A percentile compares a stretch with the other conserved stretches of the same genome.
Conservation (phyloP, 495 filamentous ascomycete genomes). For the Cudoniella acicularis region DNA sequence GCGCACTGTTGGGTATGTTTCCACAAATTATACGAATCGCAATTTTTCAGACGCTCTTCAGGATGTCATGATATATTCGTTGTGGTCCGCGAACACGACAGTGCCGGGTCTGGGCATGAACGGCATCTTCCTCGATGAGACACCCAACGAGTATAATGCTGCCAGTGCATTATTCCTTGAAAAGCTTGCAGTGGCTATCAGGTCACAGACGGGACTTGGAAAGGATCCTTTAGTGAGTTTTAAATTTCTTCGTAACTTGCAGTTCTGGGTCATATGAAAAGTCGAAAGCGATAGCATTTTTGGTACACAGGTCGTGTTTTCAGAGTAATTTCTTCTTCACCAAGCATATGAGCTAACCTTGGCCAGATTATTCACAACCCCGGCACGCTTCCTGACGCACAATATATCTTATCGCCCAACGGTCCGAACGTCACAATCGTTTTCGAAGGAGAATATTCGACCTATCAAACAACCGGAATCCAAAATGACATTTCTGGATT, state of each 20-base stretch:
- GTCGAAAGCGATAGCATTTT: background rate
- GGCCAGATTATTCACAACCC: conserved; percentile 51
- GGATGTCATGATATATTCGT: conserved; percentile 47
- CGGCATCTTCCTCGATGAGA: conserved; percentile 39
- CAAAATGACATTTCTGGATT: conserved; percentile 34
- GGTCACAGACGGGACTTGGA: conserved; percentile 32
- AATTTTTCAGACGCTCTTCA: conserved; percentile 34
- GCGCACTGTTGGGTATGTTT: conserved; percentile 51
- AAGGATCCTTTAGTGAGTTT: conserved; percentile 38
- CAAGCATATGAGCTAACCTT: no score
- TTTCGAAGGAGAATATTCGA: conserved; percentile 42
- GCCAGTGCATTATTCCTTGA: conserved; percentile 35
- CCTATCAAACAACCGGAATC: conserved; percentile 35
- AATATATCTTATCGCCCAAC: conserved; percentile 28
- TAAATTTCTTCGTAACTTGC: conserved; percentile 6
- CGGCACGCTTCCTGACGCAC: conserved; percentile 42
- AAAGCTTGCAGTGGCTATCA: conserved; percentile 35
- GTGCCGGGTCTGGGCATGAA: conserved; percentile 31
- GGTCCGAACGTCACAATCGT: conserved; percentile 43
- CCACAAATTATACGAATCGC: conserved; percentile 45
- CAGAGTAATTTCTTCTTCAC: background rate
- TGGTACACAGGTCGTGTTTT: background rate
- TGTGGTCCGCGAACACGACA: conserved; percentile 38
- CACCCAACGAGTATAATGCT: conserved; percentile 39
- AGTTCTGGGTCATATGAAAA: background rate